phyloP scores from a whole-genome alignment of 768 basidiomycete genomes.

The Mycena capillaripes region DNA sequence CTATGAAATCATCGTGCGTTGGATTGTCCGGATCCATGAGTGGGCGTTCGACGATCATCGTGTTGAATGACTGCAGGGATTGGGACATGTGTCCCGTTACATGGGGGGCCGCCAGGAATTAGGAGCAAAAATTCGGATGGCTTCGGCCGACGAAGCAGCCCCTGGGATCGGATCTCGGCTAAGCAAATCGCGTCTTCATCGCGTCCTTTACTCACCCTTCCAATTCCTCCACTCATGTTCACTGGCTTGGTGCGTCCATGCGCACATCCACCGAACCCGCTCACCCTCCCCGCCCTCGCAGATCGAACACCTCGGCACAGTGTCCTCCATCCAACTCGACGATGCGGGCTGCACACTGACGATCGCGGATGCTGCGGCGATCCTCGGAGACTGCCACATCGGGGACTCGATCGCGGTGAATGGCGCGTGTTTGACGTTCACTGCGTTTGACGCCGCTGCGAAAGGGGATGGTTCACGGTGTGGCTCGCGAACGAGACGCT shows the following conservation, averaged over 20 bases:
- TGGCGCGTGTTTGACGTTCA: slow-evolving; percentile 92
- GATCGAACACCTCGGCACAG: slow-evolving; percentile 92
- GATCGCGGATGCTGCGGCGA: slow-evolving; percentile 76
- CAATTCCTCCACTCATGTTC: slow-evolving; percentile 61
- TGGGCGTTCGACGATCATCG: too few relatives aligned
- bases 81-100: too few relatives aligned
- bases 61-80: too few relatives aligned
- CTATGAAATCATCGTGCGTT: too few relatives aligned
- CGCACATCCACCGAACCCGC: slow-evolving; percentile 20
- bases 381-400: slow-evolving; percentile 90
- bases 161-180: not conserved
- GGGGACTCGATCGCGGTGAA: slow-evolving; percentile 97
- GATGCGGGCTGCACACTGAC: slow-evolving; percentile 86
- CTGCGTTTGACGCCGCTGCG: slow-evolving; percentile 75
- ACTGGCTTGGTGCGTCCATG: slow-evolving; percentile 76
- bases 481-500: slow-evolving; percentile 98
- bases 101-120: too few relatives aligned
- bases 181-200: not conserved
- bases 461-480: slow-evolving; percentile 90
- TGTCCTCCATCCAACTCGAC: slow-evolving; percentile 75
- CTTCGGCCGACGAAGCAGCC: not conserved
- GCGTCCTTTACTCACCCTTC: not conserved
- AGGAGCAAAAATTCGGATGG: too few relatives aligned
- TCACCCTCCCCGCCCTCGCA: slow-evolving; percentile 45
- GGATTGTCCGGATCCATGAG: too few relatives aligned